These are phyloP conservation scores for Pseudogymnoascus sp. DNA, from an alignment of 2,329 filamentous ascomycete genomes.

Conservation along the genomic window DNA sequence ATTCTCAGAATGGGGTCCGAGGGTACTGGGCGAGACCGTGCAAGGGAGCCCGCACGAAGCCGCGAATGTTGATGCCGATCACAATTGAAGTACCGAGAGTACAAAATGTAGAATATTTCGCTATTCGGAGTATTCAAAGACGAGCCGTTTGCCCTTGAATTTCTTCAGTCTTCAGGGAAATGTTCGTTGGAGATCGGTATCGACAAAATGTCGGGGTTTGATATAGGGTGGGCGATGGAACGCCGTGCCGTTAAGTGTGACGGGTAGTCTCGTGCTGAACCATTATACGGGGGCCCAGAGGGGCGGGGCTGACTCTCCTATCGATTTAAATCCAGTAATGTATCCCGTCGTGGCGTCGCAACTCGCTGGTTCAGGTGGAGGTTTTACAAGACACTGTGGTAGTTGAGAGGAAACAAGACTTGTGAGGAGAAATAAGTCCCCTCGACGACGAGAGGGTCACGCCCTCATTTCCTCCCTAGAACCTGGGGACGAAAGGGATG, in stretches of 20 bases:
- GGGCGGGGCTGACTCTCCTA: background rate
- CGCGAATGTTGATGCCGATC: background rate
- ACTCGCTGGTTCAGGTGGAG: background rate
- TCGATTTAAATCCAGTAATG: background rate
- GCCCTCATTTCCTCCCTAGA: background rate
- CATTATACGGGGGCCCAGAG: background rate
- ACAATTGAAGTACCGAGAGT: background rate
- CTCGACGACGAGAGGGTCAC: background rate
- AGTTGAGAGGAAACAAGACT: background rate
- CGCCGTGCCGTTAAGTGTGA: background rate
- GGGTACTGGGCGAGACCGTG: background rate
- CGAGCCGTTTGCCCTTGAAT: background rate
- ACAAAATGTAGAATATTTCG: background rate
- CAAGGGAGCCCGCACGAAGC: background rate
- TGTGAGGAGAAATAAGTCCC: background rate
- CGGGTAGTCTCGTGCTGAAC: background rate
- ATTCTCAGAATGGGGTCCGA: constrained; percentile 5
- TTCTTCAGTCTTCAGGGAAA: background rate
- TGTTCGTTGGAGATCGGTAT: background rate
- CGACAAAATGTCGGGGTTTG: background rate
- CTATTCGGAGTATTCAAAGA: background rate
- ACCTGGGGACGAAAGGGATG: background rate
- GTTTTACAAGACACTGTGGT: background rate
- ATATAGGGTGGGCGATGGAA: background rate
- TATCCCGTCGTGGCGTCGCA: background rate